Evolutionary conservation across 1,284 basidiomycete genomes (phyloP).

Genomic region (Pterulicium gracile): DNA sequence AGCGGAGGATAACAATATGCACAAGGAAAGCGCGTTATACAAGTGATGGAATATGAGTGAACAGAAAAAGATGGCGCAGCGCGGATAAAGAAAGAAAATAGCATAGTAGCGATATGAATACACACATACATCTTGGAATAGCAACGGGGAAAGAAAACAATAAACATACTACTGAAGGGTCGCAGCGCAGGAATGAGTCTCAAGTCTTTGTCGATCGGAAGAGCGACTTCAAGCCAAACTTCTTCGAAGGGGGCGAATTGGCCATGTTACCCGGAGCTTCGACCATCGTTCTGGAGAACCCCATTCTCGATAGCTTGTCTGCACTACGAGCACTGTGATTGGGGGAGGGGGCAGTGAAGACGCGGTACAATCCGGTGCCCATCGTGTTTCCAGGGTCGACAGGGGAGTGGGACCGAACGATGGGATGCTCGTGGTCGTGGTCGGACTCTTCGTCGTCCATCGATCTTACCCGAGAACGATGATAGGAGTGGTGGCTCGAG

Average conservation of each 20-base stretch:
- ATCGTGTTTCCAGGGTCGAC: neutral
- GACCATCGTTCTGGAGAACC: neutral
- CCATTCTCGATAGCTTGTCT: neutral
- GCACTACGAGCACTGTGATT: neutral
- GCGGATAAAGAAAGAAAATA: neutral
- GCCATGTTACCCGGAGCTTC: neutral
- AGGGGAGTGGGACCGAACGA: neutral
- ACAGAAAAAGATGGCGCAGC: neutral
- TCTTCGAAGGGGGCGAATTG: neutral
- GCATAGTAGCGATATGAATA: too few species aligned
- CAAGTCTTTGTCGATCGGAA: neutral
- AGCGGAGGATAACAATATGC: too few species aligned
- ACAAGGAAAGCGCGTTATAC: too few species aligned
- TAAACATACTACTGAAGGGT: too few species aligned
- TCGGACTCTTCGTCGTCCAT: neutral
- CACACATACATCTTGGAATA: neutral
- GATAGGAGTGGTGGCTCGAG: neutral
- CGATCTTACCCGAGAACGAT: neutral
- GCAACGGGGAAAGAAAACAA: too few species aligned
- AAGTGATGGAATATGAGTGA: too few species aligned
- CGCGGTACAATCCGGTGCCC: neutral
- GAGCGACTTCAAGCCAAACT: neutral
- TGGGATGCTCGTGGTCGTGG: neutral
- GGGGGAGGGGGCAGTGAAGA: neutral
- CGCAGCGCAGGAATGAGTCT: too few species aligned